A percentile compares a stretch with the other conserved stretches of the same genome.
These are phyloP conservation scores for Punica granatum DNA, from an alignment of 345 rosid species.

Conservation along the genomic window DNA sequence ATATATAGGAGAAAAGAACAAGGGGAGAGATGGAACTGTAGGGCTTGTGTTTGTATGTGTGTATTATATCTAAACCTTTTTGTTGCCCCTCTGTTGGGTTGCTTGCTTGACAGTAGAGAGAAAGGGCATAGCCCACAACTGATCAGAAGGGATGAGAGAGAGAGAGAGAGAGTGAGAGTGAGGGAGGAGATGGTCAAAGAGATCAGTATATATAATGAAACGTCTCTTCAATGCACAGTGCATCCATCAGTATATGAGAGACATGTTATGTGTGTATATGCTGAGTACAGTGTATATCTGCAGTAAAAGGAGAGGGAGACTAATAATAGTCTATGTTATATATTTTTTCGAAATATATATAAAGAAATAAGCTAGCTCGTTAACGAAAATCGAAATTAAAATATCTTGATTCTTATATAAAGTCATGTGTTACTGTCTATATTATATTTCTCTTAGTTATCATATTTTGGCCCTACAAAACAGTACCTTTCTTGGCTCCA, in stretches of 20 bases:
- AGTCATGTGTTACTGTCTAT: too few relatives aligned
- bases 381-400: too few relatives aligned
- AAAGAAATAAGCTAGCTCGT: too few relatives aligned
- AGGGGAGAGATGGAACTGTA: slow-evolving; percentile 1
- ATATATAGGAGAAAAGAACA: neutral
- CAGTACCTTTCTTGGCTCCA: slow-evolving; percentile 24
- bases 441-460: too few relatives aligned
- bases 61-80: too few relatives aligned
- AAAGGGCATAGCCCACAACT: neutral
- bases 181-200: slow-evolving; percentile 40
- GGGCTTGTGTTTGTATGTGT: neutral
- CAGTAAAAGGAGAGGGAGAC: slow-evolving; percentile 1
- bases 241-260: slow-evolving; percentile 21
- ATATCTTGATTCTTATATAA: too few relatives aligned
- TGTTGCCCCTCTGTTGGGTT: neutral
- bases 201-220: slow-evolving; percentile 21
- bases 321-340: too few relatives aligned
- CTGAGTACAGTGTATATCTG: neutral
- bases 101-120: neutral
- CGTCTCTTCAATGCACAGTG: slow-evolving; percentile 53
- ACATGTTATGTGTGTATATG: slow-evolving; percentile 7
- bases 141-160: neutral
- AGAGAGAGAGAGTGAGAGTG: slow-evolving; percentile 17
- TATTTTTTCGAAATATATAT: too few relatives aligned
- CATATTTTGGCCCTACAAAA: slow-evolving; percentile 23